Base-by-base conservation (phyloP, 345 rosid genomes). In the Lepidium sativum region DNA sequence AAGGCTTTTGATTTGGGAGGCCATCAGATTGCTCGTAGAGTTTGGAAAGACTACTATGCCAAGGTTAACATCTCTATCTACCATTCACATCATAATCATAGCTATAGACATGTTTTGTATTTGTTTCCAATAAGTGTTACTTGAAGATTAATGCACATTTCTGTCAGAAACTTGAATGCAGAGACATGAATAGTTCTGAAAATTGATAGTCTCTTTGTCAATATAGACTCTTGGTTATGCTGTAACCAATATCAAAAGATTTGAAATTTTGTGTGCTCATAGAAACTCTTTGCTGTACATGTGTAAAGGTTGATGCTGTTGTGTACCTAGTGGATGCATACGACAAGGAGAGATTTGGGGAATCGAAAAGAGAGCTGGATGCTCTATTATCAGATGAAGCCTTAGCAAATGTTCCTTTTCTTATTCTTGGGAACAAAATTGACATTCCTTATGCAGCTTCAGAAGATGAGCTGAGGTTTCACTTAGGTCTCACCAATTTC, bases 1-100 rank as follows among this genome's bases (percentile, higher is more conserved):
- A 87, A 87, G 79, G 95, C 91, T 6, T 83, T 85, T 75, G 95
- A 87, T 71, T 80, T 87, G 78, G 91, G 95, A 11, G 95, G 95
- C 14, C 95, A 87, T 60, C 95, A 87, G 81, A 87, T 87, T 78
- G 95, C 91, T 41, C 83, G 95, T 20, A 63, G 95, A 21, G 95
- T 87, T 31, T 87, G 95, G 95, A 87, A 85, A 70, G 95, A 87
- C 71, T 87, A 85, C 72, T 87, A 85, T 62, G 86, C 95, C 18
- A 85, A 87, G 95, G 95, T 86, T 32, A 15, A 9, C 0, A 5
- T 21, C 48, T 44, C 31, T 64, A 31, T 25, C 25, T 23, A 43
- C 25, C 3, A 10, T 14, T 13, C 38, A 20, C 0, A 63, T 20
- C 58, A 21, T 39, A 4, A 43, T 6, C 29, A 16, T 20, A 6